Base-by-base conservation (phyloP, 345 rosid genomes). In the Arabis hirsuta region DNA sequence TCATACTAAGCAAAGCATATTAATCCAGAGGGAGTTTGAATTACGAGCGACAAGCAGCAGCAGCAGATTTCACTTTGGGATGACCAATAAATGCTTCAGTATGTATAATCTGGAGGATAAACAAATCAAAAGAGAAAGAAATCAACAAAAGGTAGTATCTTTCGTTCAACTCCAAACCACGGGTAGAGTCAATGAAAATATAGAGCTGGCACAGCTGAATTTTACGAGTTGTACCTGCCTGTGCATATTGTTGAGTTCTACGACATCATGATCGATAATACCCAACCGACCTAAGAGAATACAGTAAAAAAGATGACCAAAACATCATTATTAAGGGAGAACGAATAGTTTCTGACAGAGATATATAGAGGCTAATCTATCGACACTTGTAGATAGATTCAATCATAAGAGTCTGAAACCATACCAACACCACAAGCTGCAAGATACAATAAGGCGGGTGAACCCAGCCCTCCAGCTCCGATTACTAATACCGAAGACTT, bases 401-500 rank as follows among this genome's bases (percentile, higher is more conserved):
- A 32, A 76, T 47, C 9, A 19, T 36, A 63, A 36, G 67, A 38
- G 44, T 53, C 12, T 19, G 4, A 36, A 68, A 70, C 55, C 72
- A 74, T 65, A 94, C 98, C 98, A 67, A 89, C 89, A 60, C 97
- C 97, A 73, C 86, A 89, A 52, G 96, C 97, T 32, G 96, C 98
- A 2, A 94, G 93, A 84, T 91, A 94, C 47, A 91, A 51, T 55
- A 91, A 78, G 31, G 93, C 97, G 5, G 97, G 97, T 27, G 97
- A 89, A 65, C 97, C 98, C 56, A 94, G 78, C 4, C 97, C 98
- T 77, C 98, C 98, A 43, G 98, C 97, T 77, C 98, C 98, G 38
- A 94, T 84, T 9, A 94, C 93, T 65, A 94, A 77, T 67, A 94
- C 71, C 0, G 97, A 91, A 19, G 96, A 89, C 70, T 91, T 91